Evolutionary conservation across 148 eudicot genomes (phyloP), one percentile per base, ranked within the genome.

Genomic region (Diospyros lotus): DNA sequence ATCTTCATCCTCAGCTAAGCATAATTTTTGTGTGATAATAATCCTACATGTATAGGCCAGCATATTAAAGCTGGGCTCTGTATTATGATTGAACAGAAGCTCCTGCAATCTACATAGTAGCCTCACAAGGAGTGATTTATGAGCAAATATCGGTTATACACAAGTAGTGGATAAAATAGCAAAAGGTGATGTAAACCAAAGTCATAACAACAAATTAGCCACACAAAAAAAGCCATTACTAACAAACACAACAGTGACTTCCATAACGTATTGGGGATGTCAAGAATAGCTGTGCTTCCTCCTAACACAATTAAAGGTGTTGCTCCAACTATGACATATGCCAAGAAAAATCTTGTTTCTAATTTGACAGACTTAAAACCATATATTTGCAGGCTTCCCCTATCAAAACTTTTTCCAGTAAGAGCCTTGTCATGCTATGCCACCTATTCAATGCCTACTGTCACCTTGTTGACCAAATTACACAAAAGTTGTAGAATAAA

Each of bases 221-320:
- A 5, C 41, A 51, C 17, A 10, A 56, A 41, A 58, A 9, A 60
- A 28, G 44, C 58, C 64, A 42, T 6, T 40, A 58, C 15, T 42
- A 28, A 17, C 2, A 71, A 71, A 40, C 52, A 68, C 18, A 51
- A 42, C 17, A 2, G 42, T 38, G 64, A 51, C 58, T 9, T 71
- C 58, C 4, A 70, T 42, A 28, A 41, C 62, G 51, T 38, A 56
- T 55, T 69, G 59, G 53, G 50, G 50, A 70, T 54, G 62, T 70
- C n/a, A 41, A 59, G 46, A 14, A 71, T 4, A 58, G 9, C 50
- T 11, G 48, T 42, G 74, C 63, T 42, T 71, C 64, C 54, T 70
- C 15, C 7, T 43, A 15, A 54, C 4, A 70, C 12, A 7, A 2
- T 52, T 13, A 9, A 38, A 51, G 52, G 13, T 11, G 43, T 5